Evolutionary conservation across 768 basidiomycete genomes (phyloP).

Genomic region (Mycena filopes): DNA sequence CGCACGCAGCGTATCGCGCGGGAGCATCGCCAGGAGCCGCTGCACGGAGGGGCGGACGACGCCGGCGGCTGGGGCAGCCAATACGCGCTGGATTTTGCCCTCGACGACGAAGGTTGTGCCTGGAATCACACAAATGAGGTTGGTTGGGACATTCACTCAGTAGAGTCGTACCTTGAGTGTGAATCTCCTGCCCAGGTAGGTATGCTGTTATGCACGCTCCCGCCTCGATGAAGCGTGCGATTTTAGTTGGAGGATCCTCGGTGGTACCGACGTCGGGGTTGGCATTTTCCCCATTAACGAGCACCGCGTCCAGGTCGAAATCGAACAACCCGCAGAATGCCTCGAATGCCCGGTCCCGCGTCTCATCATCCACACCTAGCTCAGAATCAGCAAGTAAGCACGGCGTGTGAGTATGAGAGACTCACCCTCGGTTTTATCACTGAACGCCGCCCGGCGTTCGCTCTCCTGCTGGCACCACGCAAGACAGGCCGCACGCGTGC

Average conservation of each 20-base stretch:
- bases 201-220: not conserved
- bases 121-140: not conserved
- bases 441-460: not conserved
- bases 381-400: not conserved
- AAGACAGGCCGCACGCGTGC: constrained; percentile 3
- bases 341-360: not conserved
- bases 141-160: not conserved
- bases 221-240: not conserved
- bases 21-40: not conserved
- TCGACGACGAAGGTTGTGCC: not conserved
- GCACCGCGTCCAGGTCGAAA: not conserved
- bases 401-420: not conserved
- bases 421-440: not conserved
- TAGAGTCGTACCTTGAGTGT: not conserved
- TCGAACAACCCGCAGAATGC: constrained; percentile 6
- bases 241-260: not conserved
- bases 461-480: constrained; percentile 12
- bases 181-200: not conserved
- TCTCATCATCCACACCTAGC: not conserved
- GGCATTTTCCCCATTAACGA: not conserved
- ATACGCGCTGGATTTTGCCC: not conserved
- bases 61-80: not conserved
- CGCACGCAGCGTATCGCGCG: constrained; percentile 11
- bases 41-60: constrained; percentile 12
- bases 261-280: too few species aligned